A percentile compares a stretch with the other conserved stretches of the same genome.
Evolutionary conservation across 805 yeast species (phyloP).

Genomic region (Nakazawaea siamensis): DNA sequence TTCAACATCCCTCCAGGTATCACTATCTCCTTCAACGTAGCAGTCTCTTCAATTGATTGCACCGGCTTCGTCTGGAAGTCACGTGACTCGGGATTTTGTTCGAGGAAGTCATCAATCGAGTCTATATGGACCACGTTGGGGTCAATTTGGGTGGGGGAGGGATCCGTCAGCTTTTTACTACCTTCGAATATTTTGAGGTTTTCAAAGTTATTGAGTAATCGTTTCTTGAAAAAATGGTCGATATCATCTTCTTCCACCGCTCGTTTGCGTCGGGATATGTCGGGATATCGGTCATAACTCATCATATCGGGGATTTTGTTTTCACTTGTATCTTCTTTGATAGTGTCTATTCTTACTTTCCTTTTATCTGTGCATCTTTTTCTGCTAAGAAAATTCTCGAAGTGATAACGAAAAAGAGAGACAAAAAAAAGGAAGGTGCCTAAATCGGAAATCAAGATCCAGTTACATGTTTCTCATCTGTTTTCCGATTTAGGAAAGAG

Average conservation of each 20-base stretch:
- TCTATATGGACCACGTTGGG: conserved; percentile 12
- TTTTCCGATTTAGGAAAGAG: background rate
- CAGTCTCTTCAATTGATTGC: conserved; percentile 5
- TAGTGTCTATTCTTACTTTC: no score
- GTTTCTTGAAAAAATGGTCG: conserved; percentile 11
- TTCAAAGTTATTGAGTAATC: conserved; percentile 11
- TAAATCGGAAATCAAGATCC: background rate
- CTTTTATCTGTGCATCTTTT: background rate
- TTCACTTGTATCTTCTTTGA: no score
- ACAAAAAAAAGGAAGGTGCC: background rate
- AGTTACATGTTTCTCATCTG: no score
- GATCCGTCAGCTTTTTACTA: conserved; percentile 1
- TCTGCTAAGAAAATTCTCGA: background rate
- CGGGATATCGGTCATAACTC: no score
- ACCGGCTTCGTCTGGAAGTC: conserved; percentile 5
- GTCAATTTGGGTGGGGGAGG: no score
- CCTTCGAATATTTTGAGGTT: conserved; percentile 9
- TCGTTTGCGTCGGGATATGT: conserved; percentile 2
- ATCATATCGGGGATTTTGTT: no score
- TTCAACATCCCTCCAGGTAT: conserved; percentile 12
- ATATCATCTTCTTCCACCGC: conserved; percentile 9
- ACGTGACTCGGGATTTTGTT: conserved; percentile 15
- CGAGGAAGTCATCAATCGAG: conserved; percentile 18
- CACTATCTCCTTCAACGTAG: conserved; percentile 7
- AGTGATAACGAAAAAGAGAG: background rate